Conservation (phyloP, 306 rosid genomes). For the Crotalaria pallida region DNA sequence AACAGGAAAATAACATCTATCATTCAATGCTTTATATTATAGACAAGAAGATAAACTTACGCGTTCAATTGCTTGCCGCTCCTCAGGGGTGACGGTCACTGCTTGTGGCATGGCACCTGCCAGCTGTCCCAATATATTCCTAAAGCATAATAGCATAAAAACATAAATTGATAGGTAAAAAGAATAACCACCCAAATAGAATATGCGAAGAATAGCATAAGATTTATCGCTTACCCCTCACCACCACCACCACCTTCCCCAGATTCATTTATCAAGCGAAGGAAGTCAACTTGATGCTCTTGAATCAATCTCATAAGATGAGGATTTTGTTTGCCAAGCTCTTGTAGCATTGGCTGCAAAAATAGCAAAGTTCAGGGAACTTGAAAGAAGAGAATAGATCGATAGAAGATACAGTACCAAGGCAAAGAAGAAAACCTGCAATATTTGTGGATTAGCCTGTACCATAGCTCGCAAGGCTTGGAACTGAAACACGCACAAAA, state of each 20-base stretch:
- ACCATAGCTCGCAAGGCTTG: conserved; percentile 84
- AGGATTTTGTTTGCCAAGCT: conserved; percentile 87
- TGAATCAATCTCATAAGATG: conserved; percentile 67
- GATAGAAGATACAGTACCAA: background rate
- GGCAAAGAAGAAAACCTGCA: conserved; percentile 50
- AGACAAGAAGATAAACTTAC: conserved; percentile 44
- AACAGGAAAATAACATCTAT: background rate
- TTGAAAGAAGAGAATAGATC: background rate
- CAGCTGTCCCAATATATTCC: conserved; percentile 65
- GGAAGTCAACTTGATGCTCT: conserved; percentile 73
- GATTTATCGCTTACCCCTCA: conserved; percentile 47
- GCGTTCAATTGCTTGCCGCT: conserved; percentile 87
- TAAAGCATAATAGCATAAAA: conserved; percentile 25
- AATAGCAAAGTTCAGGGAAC: background rate
- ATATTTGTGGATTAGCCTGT: conserved; percentile 83
- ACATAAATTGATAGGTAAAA: background rate
- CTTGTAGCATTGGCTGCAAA: conserved; percentile 85
- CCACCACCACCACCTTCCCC: conserved; percentile 42
- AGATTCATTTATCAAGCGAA: conserved; percentile 77
- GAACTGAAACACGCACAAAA: conserved; percentile 39
- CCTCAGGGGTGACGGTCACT: conserved; percentile 80
- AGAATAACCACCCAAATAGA: background rate
- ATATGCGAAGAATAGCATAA: background rate
- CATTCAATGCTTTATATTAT: background rate
- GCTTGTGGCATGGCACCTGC: conserved; percentile 64